These are phyloP conservation scores for Kurtzmaniella cleridarum DNA, from an alignment of 805 yeast genomes.

Conservation along the genomic window DNA sequence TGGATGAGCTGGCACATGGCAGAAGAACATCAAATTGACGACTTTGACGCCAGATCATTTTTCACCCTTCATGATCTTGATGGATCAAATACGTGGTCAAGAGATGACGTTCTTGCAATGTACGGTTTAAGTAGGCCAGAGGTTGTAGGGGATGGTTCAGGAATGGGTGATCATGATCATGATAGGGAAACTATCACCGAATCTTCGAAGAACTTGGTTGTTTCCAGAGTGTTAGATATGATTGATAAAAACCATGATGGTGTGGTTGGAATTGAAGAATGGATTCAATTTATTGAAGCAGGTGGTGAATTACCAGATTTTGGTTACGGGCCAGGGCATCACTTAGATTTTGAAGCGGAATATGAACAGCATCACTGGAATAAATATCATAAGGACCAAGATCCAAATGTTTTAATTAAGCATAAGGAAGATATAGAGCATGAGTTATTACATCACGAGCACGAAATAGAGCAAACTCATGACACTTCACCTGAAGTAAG, in stretches of 20 bases:
- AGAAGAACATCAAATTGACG: slow-evolving; percentile 76
- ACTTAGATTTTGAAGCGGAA: slow-evolving; percentile 87
- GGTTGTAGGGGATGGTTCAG: slow-evolving; percentile 84
- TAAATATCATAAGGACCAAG: slow-evolving; percentile 65
- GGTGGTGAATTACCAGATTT: slow-evolving; percentile 86
- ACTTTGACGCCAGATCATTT: slow-evolving; percentile 68
- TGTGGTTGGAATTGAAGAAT: slow-evolving; percentile 60
- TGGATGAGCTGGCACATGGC: slow-evolving; percentile 93
- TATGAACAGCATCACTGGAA: slow-evolving; percentile 96
- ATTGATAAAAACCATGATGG: slow-evolving; percentile 68
- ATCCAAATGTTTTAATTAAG: slow-evolving; percentile 74
- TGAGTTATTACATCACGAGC: slow-evolving; percentile 79
- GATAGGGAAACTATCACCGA: slow-evolving; percentile 50
- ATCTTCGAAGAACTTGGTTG: slow-evolving; percentile 51
- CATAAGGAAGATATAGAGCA: slow-evolving; percentile 89
- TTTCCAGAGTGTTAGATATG: slow-evolving; percentile 47
- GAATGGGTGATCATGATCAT: slow-evolving; percentile 76
- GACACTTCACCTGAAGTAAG: slow-evolving; percentile 22
- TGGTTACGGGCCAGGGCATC: slow-evolving; percentile 92
- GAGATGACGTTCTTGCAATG: slow-evolving; percentile 63
- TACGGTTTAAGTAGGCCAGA: slow-evolving; percentile 74
- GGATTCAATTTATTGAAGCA: slow-evolving; percentile 50
- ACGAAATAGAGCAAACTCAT: slow-evolving; percentile 65
- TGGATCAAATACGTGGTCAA: slow-evolving; percentile 50
- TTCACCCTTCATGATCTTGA: slow-evolving; percentile 76